Evolutionary conservation across 208 protist genomes (phyloP).

Genomic region (Trypanosoma caninum): DNA sequence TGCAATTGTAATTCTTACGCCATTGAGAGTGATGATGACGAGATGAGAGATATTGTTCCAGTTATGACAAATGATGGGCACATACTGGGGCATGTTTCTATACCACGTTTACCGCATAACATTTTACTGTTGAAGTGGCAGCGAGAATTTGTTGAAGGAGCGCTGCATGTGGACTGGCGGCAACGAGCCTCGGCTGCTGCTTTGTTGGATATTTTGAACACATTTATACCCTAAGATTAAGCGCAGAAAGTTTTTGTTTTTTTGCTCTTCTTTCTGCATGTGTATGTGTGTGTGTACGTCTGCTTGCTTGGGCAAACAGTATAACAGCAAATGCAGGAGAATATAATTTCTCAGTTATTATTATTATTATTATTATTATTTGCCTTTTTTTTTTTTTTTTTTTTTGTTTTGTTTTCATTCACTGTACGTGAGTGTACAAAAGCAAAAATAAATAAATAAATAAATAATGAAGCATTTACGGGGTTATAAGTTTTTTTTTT

Average conservation of each 20-base stretch:
- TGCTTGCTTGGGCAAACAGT: background rate
- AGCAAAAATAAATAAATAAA: no score
- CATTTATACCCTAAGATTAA: no score
- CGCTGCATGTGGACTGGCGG: conserved; percentile 15
- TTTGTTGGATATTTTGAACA: background rate
- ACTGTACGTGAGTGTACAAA: background rate
- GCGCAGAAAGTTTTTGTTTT: background rate
- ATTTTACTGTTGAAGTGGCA: conserved; percentile 8
- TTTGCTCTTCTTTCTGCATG: background rate
- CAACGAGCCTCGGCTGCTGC: background rate
- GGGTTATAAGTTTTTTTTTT: conserved; percentile 8
- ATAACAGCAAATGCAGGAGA: background rate
- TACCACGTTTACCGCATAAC: conserved; percentile 5
- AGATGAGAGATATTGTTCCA: background rate
- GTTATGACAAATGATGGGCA: background rate
- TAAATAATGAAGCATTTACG: conserved; percentile 14
- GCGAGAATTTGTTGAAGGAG: conserved; percentile 3
- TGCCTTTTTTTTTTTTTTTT: conserved; percentile 26
- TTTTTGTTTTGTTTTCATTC: conserved; percentile 11
- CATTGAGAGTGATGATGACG: background rate
- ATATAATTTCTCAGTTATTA: background rate
- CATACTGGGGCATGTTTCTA: background rate
- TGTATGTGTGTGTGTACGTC: no score
- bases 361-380: no score
- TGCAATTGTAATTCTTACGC: background rate